Evolutionary conservation across 495 filamentous ascomycete species (phyloP), one percentile per base, ranked within the genome.

Genomic region (Aspergillus coremiiformis): DNA sequence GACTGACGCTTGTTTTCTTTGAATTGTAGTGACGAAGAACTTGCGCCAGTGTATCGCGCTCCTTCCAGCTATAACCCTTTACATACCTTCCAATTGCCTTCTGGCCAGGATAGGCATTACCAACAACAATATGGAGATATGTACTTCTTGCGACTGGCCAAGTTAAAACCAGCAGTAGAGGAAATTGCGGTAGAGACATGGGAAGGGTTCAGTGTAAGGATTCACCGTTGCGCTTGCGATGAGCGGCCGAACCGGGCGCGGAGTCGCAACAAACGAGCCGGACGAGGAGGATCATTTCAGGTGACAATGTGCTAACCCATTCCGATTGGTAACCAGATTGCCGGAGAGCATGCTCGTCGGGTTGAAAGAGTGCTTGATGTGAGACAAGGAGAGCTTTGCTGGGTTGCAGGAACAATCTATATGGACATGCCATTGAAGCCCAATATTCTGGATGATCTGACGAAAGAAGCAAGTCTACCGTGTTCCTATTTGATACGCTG

Each of bases 371-470:
- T 96, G 30, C 77, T 99, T 9, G 92, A 96, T 73, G 94, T 99
- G 12, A 81, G 93, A 60, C 94, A 96, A 66, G 93, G 93, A 47
- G 84, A 96, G 68, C 71, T 97, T 22, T 96, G 94, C 68, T 99
- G 92, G 91, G 86, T 99, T 42, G 76, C 81, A 0, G 94, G 94
- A 8, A 99, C 94, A 0, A 81, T 96, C 24, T 99, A 93, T 55
- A 94, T 96, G 85, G 91, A 96, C 53, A 89, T 97, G 89, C 84
- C 87, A 14, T 65, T 96, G 59, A 99, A 99, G 66, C 94, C 94
- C 0, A 96, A 96, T 61, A 90, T 99, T 70, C 73, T 99, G 27
- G 92, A 96, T 21, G 94, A 99, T 58, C 82, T 99, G 26, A 84
- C 85, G 5, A 95, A 94, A 69, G 90, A 97, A 66, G 89, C 90